Conservation (phyloP, 805 yeast species). For the Zygoascus flipseniorum region DNA sequence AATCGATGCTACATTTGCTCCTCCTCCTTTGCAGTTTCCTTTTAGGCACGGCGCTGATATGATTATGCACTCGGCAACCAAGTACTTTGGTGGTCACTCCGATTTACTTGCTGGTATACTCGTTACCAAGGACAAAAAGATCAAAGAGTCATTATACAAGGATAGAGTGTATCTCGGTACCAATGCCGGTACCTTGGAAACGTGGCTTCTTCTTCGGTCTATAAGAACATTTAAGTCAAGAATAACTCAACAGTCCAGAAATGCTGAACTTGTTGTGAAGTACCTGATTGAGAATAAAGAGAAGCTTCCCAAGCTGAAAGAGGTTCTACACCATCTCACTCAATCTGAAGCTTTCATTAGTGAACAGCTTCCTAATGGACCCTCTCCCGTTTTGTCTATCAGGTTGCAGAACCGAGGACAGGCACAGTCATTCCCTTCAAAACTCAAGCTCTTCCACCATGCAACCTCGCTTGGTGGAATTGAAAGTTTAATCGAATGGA, state of each 20-base stretch:
- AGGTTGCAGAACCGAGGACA: constrained; percentile 39
- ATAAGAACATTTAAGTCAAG: constrained; percentile 74
- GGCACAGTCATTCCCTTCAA: constrained; percentile 59
- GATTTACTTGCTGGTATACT: constrained; percentile 79
- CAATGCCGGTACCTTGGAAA: constrained; percentile 68
- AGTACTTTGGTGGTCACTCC: constrained; percentile 91
- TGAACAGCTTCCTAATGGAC: constrained; percentile 50
- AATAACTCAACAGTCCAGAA: constrained; percentile 54
- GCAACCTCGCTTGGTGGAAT: constrained; percentile 93
- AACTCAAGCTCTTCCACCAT: constrained; percentile 66
- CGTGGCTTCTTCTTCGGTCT: constrained; percentile 67
- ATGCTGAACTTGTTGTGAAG: constrained; percentile 53
- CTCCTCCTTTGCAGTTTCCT: constrained; percentile 81
- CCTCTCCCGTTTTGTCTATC: constrained; percentile 72
- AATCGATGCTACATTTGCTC: constrained; percentile 88
- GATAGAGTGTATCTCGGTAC: constrained; percentile 76
- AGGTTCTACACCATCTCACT: constrained; percentile 63
- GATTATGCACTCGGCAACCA: constrained; percentile 83
- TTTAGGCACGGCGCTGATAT: constrained; percentile 79
- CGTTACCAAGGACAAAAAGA: constrained; percentile 48
- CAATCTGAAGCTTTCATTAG: constrained; percentile 63
- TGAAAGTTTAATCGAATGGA: constrained; percentile 87
- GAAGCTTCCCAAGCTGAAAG: constrained; percentile 41
- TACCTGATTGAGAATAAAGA: constrained; percentile 44
- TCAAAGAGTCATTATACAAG: constrained; percentile 37